A percentile compares a stretch with the other conserved stretches of the same genome.
Evolutionary conservation across 148 eudicot species (phyloP).

Genomic region (Vaccinium darrowii): DNA sequence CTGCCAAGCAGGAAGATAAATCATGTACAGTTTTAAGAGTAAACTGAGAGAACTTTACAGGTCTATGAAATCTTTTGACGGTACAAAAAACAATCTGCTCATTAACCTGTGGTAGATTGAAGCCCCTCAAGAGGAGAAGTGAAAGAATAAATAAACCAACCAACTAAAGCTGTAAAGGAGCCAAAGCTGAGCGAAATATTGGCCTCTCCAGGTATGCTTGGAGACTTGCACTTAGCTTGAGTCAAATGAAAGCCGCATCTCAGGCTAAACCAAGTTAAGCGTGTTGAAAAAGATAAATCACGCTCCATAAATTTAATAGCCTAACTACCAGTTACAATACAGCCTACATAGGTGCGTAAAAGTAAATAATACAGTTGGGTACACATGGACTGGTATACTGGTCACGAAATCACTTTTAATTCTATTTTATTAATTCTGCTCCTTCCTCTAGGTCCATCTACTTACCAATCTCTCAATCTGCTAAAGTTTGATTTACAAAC

Average conservation of each 20-base stretch:
- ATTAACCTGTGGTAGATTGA: not conserved
- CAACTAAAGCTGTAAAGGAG: not conserved
- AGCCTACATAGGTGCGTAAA: not conserved
- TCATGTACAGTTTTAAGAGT: not conserved
- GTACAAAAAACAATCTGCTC: not conserved
- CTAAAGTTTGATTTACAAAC: not conserved
- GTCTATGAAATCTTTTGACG: not conserved
- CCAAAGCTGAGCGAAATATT: not conserved
- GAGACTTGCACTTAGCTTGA: not conserved
- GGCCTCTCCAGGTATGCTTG: not conserved
- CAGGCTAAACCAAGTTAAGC: not conserved
- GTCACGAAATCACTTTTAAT: not conserved
- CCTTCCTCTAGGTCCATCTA: not conserved
- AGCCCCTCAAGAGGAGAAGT: not conserved
- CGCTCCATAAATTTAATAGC: not conserved
- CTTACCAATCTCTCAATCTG: conserved; percentile 1
- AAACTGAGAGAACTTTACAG: not conserved
- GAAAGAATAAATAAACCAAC: not conserved
- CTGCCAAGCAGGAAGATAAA: conserved; percentile 18
- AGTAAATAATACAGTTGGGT: not conserved
- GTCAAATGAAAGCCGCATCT: not conserved
- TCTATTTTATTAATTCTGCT: not conserved
- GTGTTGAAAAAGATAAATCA: not conserved
- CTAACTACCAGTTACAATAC: not conserved
- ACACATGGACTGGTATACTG: not conserved